Conservation (phyloP, 83 land plant genomes). For the Thuja plicata region DNA sequence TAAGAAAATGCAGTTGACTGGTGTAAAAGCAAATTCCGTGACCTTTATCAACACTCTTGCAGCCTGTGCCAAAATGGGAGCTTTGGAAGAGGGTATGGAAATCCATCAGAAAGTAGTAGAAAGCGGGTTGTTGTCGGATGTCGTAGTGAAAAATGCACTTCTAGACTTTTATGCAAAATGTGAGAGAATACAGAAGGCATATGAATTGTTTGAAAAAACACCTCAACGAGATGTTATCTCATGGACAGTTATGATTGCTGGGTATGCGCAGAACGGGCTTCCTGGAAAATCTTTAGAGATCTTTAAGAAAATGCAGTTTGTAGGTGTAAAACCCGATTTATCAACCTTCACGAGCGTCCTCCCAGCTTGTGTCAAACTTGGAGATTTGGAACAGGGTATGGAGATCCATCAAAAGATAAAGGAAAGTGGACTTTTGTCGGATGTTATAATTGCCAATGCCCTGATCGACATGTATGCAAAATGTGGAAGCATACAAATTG, state of each 20-base stretch:
- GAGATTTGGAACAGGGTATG: constrained; percentile 9
- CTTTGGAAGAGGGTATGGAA: constrained; percentile 34
- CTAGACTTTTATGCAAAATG: constrained; percentile 64
- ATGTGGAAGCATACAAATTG: constrained; percentile 4
- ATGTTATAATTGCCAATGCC: constrained; percentile 15
- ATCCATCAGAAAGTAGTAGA: constrained; percentile 46
- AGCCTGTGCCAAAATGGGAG: constrained; percentile 18
- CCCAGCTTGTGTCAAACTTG: constrained; percentile 25
- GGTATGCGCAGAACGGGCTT: constrained; percentile 19
- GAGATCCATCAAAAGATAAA: constrained; percentile 8
- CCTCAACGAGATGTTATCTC: constrained; percentile 17
- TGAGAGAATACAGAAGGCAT: constrained; percentile 45
- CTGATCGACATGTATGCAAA: constrained; percentile 15
- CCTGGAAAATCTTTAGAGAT: constrained; percentile 19
- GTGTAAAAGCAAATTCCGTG: constrained; percentile 48
- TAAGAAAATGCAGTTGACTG: constrained; percentile 35
- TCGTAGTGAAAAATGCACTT: constrained; percentile 51
- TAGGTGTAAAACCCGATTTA: constrained; percentile 23
- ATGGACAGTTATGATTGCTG: constrained; percentile 29
- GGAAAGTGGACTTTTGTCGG: constrained; percentile 12
- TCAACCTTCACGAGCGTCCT: constrained; percentile 21
- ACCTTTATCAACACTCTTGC: constrained; percentile 57
- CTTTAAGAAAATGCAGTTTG: constrained; percentile 16
- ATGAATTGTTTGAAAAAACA: constrained; percentile 32
- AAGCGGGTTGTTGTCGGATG: constrained; percentile 38